phyloP scores from a whole-genome alignment of 2,329 filamentous ascomycete species.

The Cercospora canescens region DNA sequence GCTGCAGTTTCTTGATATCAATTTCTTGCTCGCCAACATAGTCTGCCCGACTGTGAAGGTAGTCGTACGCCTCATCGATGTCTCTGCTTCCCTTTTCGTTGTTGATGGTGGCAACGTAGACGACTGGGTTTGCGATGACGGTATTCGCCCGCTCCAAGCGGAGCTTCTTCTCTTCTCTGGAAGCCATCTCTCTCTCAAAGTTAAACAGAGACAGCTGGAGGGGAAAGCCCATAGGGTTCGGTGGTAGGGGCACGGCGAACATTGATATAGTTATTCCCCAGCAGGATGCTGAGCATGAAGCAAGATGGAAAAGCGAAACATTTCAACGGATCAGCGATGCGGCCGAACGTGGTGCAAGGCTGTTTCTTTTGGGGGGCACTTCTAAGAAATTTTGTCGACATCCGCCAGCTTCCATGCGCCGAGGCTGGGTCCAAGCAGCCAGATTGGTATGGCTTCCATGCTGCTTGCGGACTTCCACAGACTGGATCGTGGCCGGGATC shows the following conservation, averaged over 20 bases:
- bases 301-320: neutral
- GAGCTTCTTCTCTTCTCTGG: conserved; percentile 3
- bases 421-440: neutral
- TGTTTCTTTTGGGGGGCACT: neutral
- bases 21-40: conserved; percentile 10
- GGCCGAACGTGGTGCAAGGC: neutral
- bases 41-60: conserved; percentile 11
- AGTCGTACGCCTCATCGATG: conserved; percentile 18
- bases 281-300: neutral
- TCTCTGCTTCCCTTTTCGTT: conserved; percentile 4
- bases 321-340: neutral
- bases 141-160: neutral
- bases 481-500: neutral
- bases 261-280: neutral
- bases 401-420: neutral
- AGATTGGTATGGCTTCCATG: neutral
- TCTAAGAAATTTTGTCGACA: neutral
- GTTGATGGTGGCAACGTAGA: neutral
- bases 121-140: neutral
- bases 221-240: conserved; percentile 3
- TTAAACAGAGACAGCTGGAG: conserved; percentile 2
- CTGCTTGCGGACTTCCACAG: neutral
- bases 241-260: neutral
- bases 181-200: conserved; percentile 3
- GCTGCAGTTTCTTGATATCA: conserved; percentile 16